phyloP scores from a whole-genome alignment of 352 stramenopile species.

The Pythium graminicola region DNA sequence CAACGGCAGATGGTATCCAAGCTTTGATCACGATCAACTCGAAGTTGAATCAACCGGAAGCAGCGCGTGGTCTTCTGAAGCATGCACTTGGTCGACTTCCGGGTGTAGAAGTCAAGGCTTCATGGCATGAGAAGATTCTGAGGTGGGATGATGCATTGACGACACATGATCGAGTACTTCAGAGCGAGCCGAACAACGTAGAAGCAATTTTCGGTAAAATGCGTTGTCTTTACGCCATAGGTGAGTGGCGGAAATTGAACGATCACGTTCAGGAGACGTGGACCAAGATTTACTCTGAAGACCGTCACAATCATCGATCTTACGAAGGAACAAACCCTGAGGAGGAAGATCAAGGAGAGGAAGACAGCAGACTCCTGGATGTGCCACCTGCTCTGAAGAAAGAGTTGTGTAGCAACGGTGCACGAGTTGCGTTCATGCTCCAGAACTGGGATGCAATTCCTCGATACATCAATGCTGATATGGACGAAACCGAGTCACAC shows the following conservation, averaged over 20 bases:
- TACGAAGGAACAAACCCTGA: conserved; percentile 21
- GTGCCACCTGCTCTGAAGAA: conserved; percentile 79
- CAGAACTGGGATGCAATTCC: conserved; percentile 84
- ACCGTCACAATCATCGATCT: conserved; percentile 10
- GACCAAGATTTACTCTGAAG: conserved; percentile 78
- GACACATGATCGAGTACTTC: conserved; percentile 89
- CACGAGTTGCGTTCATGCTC: conserved; percentile 70
- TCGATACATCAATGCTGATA: conserved; percentile 83
- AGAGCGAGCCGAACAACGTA: conserved; percentile 79
- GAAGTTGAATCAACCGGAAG: conserved; percentile 94
- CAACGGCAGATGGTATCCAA: conserved; percentile 92
- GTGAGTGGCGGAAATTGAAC: conserved; percentile 95
- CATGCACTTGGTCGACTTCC: conserved; percentile 76
- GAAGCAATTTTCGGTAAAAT: conserved; percentile 97
- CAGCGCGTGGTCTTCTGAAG: conserved; percentile 98
- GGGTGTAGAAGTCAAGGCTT: conserved; percentile 89
- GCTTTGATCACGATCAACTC: conserved; percentile 99
- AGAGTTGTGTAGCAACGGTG: conserved; percentile 77
- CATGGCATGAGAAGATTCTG: conserved; percentile 98
- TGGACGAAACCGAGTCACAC: conserved; percentile 79
- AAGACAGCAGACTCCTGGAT: conserved; percentile 50
- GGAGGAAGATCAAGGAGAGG: conserved; percentile 25
- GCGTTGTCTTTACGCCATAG: conserved; percentile 97
- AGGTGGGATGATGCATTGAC: conserved; percentile 95
- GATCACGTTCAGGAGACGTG: conserved; percentile 88